Evolutionary conservation across 805 yeast genomes (phyloP).

Genomic region (Wickerhamomyces rabaulensis): DNA sequence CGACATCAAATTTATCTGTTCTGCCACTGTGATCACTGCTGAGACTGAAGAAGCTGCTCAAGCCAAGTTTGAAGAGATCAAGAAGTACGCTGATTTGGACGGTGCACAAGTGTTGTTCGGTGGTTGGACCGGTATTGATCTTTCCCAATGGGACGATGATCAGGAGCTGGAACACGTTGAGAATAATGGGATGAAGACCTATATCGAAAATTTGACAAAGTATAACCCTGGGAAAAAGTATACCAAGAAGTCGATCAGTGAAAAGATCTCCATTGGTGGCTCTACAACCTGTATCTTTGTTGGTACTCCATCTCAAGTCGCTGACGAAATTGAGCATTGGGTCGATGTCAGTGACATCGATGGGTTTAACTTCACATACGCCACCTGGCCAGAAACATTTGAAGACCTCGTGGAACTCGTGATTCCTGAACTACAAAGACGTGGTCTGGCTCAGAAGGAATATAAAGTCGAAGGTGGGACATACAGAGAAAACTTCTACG

Average conservation of each 20-base stretch:
- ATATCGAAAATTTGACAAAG: constrained; percentile 17
- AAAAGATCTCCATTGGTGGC: constrained; percentile 25
- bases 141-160: constrained; percentile 28
- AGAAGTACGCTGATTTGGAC: constrained; percentile 29
- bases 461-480: constrained; percentile 20
- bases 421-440: constrained; percentile 31
- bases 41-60: constrained; percentile 20
- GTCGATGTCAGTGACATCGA: constrained; percentile 33
- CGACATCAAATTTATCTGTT: constrained; percentile 1
- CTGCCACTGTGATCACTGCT: neutral
- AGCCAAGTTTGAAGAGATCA: constrained; percentile 25
- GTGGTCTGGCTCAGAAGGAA: constrained; percentile 31
- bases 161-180: constrained; percentile 30
- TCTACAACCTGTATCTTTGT: neutral
- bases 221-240: constrained; percentile 18
- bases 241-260: constrained; percentile 21
- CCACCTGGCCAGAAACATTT: constrained; percentile 32
- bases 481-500: constrained; percentile 9
- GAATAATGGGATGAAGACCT: constrained; percentile 6
- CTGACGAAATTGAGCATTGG: constrained; percentile 35
- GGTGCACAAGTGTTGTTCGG: constrained; percentile 36
- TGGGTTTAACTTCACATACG: constrained; percentile 37
- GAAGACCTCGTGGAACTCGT: constrained; percentile 32
- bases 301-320: constrained; percentile 33
- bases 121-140: constrained; percentile 38